These are phyloP conservation scores for Hypoxylon lienhwacheense DNA, from an alignment of 495 filamentous ascomycete genomes.

Conservation along the genomic window DNA sequence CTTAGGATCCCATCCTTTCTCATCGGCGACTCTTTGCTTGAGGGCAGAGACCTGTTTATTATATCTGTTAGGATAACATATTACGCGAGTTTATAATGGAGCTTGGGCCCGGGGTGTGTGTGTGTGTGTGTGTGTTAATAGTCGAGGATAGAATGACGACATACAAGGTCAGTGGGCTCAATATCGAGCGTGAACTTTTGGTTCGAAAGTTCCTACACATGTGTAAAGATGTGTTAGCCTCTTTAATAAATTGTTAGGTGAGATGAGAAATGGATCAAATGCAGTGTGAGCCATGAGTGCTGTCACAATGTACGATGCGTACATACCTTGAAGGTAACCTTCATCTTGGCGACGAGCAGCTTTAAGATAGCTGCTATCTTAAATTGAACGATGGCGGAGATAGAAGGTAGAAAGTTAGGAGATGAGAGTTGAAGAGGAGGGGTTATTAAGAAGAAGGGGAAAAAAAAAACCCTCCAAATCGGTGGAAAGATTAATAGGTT, in stretches of 20 bases:
- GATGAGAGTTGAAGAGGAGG: not conserved
- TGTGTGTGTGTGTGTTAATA: no score
- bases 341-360: slow-evolving; percentile 51
- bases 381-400: slow-evolving; percentile 7
- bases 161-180: slow-evolving; percentile 89
- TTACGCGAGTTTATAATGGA: slow-evolving; percentile 24
- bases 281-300: not conserved
- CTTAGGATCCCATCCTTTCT: slow-evolving; percentile 89
- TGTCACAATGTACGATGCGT: slow-evolving; percentile 29
- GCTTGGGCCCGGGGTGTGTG: slow-evolving; percentile 1
- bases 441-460: not conserved
- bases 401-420: not conserved
- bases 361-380: slow-evolving; percentile 32
- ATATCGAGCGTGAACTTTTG: slow-evolving; percentile 95
- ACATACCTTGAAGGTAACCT: slow-evolving; percentile 58
- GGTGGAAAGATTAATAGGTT: no score
- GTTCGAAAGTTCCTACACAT: slow-evolving; percentile 85
- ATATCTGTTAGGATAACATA: slow-evolving; percentile 39
- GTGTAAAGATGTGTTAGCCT: slow-evolving; percentile 38
- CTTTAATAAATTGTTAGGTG: not conserved
- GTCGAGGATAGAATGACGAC: slow-evolving; percentile 42
- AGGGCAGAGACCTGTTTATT: slow-evolving; percentile 83
- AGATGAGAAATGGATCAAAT: slow-evolving; percentile 6
- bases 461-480: slow-evolving; percentile 1
- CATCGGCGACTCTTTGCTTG: slow-evolving; percentile 83